Evolutionary conservation across 192 early-diverging fungal genomes (phyloP), one percentile per base, ranked within the genome.

Genomic region (Coemansia umbellata): DNA sequence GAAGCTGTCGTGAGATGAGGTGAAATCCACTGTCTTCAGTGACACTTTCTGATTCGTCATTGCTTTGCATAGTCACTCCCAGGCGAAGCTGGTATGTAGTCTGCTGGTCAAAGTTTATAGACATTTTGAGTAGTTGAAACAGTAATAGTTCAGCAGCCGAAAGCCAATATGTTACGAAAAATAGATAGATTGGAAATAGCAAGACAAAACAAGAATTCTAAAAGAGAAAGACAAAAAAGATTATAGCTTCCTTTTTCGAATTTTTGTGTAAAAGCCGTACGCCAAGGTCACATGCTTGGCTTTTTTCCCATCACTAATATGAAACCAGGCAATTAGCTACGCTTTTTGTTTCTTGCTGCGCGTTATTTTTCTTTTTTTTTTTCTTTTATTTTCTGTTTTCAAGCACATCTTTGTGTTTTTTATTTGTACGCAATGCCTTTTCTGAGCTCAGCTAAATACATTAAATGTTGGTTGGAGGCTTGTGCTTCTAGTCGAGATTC

Each of bases 71-170:
- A n/a, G 65, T 61, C 6, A 31, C 13, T 4, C 73, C 73, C 5
- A 55, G 33, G 13, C 37, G 57, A 28, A 75, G 32, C 17, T 39
- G 40, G 47, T 75, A 75, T 24, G 66, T 69, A 21, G 50, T 60
- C 31, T 49, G 53, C 45, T 68, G 57, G 18, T 75, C 73, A 23
- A 75, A 44, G 45, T 75, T 75, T 32, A 75, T 59, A 31, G 73
- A 60, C 73, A 75, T 75, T 63, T 41, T 22, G 23, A 15, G 17
- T 26, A 17, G 28, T 8, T 45, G 24, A 18, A 15, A 18, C 24
- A n/a, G 13, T 33, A 8, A n/a, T 10, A 32, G n/a, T n/a, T n/a
- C n/a, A n/a, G n/a, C n/a, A n/a, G n/a, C n/a, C n/a, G n/a, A n/a
- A n/a, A n/a, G n/a, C n/a, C n/a, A n/a, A n/a, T n/a, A n/a, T n/a